Evolutionary conservation across 352 stramenopile species (phyloP).

Genomic region (Phytophthora lateralis): DNA sequence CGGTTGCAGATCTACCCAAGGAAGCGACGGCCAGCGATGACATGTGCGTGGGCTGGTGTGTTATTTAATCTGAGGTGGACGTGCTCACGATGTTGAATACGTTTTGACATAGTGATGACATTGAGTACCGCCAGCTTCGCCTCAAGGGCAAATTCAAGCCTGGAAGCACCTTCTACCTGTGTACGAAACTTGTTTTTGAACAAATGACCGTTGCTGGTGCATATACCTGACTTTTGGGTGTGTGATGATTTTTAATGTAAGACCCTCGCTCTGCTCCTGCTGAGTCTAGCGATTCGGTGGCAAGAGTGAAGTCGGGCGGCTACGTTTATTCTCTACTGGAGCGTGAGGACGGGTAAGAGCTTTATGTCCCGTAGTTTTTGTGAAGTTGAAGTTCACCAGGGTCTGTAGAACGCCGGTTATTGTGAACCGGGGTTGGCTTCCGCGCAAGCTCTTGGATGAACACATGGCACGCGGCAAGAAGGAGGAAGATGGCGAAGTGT

Average conservation of each 20-base stretch:
- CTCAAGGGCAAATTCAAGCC: constrained; percentile 72
- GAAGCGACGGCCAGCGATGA: constrained; percentile 61
- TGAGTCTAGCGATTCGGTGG: constrained; percentile 76
- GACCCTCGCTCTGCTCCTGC: constrained; percentile 83
- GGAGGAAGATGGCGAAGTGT: constrained; percentile 55
- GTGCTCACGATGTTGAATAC: constrained; percentile 17
- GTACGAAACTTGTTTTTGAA: constrained; percentile 34
- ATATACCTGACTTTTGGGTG: constrained; percentile 1
- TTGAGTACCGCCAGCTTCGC: constrained; percentile 81
- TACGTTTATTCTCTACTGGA: constrained; percentile 88
- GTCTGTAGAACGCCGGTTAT: constrained; percentile 74
- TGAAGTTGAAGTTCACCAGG: constrained; percentile 4
- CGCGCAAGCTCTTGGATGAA: constrained; percentile 70
- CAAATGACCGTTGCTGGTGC: background rate
- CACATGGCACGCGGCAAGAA: constrained; percentile 69
- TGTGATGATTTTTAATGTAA: constrained; percentile 22
- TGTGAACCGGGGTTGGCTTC: constrained; percentile 86
- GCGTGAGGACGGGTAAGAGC: constrained; percentile 63
- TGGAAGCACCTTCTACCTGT: constrained; percentile 83
- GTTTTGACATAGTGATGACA: constrained; percentile 54
- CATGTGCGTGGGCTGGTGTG: constrained; percentile 38
- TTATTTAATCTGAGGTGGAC: background rate
- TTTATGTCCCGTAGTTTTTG: background rate
- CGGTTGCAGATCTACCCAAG: constrained; percentile 62
- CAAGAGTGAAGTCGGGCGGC: constrained; percentile 79